These are phyloP conservation scores for Plantago major DNA, from an alignment of 257 asterid genomes.

Conservation along the genomic window DNA sequence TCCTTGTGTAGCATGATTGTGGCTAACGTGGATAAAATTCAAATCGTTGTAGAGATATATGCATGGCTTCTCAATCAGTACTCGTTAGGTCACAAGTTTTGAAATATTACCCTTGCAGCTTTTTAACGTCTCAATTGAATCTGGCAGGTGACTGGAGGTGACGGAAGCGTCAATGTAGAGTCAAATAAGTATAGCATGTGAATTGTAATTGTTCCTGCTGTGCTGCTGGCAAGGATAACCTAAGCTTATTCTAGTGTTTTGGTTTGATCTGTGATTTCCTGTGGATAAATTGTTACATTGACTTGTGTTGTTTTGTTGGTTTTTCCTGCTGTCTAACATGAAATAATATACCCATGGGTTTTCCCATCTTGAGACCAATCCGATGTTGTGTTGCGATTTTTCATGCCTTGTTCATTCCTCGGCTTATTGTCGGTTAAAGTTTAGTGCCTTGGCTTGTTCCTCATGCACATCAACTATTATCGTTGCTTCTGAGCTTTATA, in stretches of 20 bases:
- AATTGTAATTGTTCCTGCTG: slow-evolving; percentile 9
- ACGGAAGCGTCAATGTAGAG: neutral
- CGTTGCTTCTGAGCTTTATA: too few species aligned
- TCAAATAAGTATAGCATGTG: neutral
- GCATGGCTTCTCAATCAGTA: neutral
- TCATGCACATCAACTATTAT: neutral
- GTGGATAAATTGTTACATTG: neutral
- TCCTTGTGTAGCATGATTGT: too few species aligned
- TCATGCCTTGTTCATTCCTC: neutral
- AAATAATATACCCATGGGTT: neutral
- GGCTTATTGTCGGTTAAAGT: neutral
- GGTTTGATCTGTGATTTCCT: slow-evolving; percentile 2
- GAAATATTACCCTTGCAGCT: neutral
- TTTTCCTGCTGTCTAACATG: neutral
- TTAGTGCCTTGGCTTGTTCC: neutral
- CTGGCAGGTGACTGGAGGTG: neutral
- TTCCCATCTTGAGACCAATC: neutral
- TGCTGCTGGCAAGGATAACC: neutral
- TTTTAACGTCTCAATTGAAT: neutral
- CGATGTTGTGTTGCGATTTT: too few species aligned
- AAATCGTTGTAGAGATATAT: too few species aligned
- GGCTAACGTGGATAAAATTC: too few species aligned
- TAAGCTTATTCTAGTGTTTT: slow-evolving; percentile 4
- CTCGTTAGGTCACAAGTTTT: neutral
- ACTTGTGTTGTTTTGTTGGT: neutral